Conservation (phyloP, 176 grass and related monocot genomes). For the Oryza rufipogon region DNA sequence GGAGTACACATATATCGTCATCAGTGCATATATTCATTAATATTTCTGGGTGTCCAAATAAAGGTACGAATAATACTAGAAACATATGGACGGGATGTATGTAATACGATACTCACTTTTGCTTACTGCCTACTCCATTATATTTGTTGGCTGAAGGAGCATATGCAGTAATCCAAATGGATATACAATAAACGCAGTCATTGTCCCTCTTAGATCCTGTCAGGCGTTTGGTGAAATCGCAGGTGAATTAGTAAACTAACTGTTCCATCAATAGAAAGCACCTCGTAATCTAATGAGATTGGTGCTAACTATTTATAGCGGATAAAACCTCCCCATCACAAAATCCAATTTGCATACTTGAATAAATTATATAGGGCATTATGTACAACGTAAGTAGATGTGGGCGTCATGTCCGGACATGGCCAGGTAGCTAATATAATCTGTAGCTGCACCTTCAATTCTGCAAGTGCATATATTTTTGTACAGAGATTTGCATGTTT, state of each 20-base stretch:
- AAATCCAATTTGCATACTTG: too few relatives aligned
- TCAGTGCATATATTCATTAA: not conserved
- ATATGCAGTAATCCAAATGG: not conserved
- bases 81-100: not conserved
- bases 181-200: not conserved
- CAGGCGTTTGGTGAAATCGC: conserved; percentile 8
- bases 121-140: not conserved
- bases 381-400: too few relatives aligned
- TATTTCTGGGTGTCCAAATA: not conserved
- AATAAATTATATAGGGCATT: too few relatives aligned
- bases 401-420: too few relatives aligned
- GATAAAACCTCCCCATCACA: not conserved
- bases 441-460: not conserved
- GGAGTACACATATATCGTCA: too few relatives aligned
- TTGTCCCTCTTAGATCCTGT: conserved; percentile 6
- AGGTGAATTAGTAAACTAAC: not conserved
- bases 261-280: not conserved
- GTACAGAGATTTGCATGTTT: not conserved
- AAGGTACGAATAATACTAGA: too few relatives aligned
- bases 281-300: not conserved
- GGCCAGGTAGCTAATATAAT: too few relatives aligned
- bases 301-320: not conserved
- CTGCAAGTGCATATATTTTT: too few relatives aligned
- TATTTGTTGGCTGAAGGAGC: not conserved
- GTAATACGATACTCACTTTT: not conserved